Conservation (phyloP, 805 yeast species). For the Candida vaughaniae region DNA sequence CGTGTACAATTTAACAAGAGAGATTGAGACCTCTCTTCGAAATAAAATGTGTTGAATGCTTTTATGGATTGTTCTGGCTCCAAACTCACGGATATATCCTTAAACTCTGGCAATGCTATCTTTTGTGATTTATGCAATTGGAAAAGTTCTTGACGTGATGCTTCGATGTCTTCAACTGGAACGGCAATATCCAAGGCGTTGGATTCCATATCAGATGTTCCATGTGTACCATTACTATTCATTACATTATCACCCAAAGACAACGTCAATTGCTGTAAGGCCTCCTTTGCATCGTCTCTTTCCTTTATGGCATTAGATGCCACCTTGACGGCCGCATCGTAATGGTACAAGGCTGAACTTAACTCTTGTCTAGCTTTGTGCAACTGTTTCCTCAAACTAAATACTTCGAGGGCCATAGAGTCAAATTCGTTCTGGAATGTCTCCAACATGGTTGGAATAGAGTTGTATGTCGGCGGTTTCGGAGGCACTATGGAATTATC, state of each 20-base stretch:
- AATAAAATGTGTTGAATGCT: constrained; percentile 5
- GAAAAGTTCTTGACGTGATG: constrained; percentile 34
- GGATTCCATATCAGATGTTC: constrained; percentile 3
- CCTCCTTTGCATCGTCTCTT: constrained; percentile 68
- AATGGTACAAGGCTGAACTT: constrained; percentile 74
- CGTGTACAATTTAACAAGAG: constrained; percentile 11
- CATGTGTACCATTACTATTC: no score
- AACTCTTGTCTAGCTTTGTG: constrained; percentile 66
- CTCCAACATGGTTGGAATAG: constrained; percentile 76
- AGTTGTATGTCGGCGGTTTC: constrained; percentile 50
- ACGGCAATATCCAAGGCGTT: constrained; percentile 7
- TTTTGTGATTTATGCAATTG: constrained; percentile 36
- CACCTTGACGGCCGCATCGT: constrained; percentile 88
- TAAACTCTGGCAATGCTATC: constrained; percentile 8
- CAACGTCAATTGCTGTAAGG: constrained; percentile 50
- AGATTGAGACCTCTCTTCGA: constrained; percentile 9
- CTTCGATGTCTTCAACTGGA: constrained; percentile 20
- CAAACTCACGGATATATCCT: not conserved
- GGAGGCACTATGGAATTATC: constrained; percentile 29
- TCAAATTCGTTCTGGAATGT: constrained; percentile 90
- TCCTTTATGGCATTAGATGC: constrained; percentile 75
- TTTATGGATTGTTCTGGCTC: not conserved
- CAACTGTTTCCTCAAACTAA: constrained; percentile 71
- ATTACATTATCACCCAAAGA: constrained; percentile 5
- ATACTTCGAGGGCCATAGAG: constrained; percentile 76